Evolutionary conservation across 2,329 filamentous ascomycete species (phyloP).

Genomic region (Penicillium sp.): DNA sequence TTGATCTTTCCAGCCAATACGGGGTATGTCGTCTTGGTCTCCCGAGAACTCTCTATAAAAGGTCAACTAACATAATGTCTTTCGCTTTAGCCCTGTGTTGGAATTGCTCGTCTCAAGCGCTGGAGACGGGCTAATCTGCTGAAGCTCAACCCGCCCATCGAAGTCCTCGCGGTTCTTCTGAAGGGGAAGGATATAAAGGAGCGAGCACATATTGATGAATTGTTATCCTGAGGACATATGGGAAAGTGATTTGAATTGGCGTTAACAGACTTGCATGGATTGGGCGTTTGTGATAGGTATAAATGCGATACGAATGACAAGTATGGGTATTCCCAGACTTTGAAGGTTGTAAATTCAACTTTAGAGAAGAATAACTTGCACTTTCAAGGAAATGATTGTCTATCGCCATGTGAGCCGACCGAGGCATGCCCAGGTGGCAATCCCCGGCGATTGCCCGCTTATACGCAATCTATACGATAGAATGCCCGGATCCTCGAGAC

Average conservation of each 20-base stretch:
- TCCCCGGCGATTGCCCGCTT: background rate
- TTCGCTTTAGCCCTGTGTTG: slow-evolving; percentile 72
- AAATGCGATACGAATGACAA: slow-evolving; percentile 2
- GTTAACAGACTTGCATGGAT: slow-evolving; percentile 5
- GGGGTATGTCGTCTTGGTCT: slow-evolving; percentile 64
- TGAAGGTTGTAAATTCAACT: background rate
- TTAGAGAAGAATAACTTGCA: background rate
- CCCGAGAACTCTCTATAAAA: background rate
- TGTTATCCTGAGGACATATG: slow-evolving; percentile 30
- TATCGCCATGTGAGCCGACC: background rate
- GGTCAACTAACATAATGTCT: slow-evolving; percentile 2
- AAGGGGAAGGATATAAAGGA: slow-evolving; percentile 57
- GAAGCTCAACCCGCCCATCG: slow-evolving; percentile 82
- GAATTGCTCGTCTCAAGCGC: slow-evolving; percentile 73
- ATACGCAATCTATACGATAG: background rate
- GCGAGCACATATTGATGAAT: slow-evolving; percentile 61
- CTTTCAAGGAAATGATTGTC: background rate
- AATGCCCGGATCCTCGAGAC: background rate
- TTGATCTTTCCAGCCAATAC: slow-evolving; percentile 87
- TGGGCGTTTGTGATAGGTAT: slow-evolving; percentile 6
- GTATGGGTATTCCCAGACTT: background rate
- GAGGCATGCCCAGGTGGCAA: background rate
- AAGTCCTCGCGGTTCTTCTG: slow-evolving; percentile 81
- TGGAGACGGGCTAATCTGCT: slow-evolving; percentile 84
- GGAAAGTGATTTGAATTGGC: background rate